phyloP scores from a whole-genome alignment of 2,329 filamentous ascomycete genomes.

The Emergomyces orientalis region DNA sequence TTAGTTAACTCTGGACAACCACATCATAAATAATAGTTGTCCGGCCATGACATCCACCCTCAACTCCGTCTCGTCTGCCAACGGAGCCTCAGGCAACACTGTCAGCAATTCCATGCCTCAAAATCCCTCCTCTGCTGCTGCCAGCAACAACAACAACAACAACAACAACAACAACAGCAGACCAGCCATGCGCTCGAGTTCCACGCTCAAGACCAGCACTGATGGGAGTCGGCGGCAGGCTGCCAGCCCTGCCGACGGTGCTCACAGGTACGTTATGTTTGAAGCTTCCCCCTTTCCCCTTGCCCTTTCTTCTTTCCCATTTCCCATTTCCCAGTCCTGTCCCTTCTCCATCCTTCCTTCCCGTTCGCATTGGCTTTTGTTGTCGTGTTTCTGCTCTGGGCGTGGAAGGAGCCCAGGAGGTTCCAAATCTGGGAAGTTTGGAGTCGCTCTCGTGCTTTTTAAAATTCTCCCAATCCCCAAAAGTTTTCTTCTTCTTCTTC shows the following conservation, averaged over 20 bases:
- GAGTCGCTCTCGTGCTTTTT: neutral
- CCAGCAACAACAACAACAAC: neutral
- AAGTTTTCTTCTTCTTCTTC: neutral
- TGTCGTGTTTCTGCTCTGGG: neutral
- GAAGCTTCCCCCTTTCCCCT: too few species aligned
- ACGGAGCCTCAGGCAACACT: conserved; percentile 31
- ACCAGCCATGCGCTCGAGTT: conserved; percentile 43
- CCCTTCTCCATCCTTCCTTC: conserved; percentile 8
- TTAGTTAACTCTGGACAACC: neutral
- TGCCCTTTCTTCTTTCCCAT: neutral
- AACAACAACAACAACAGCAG: conserved; percentile 22
- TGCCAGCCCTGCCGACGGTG: conserved; percentile 46
- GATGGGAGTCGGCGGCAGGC: conserved; percentile 48
- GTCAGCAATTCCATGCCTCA: conserved; percentile 30
- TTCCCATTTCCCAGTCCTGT: neutral
- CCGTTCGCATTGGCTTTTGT: neutral
- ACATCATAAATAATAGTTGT: neutral
- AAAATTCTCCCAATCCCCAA: neutral
- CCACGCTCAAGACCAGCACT: conserved; percentile 39
- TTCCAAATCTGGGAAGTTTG: neutral
- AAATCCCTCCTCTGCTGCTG: conserved; percentile 20
- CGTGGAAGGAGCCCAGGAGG: neutral
- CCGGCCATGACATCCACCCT: conserved; percentile 33
- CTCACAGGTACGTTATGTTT: conserved; percentile 44
- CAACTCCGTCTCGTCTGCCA: conserved; percentile 30